Evolutionary conservation across 768 basidiomycete species (phyloP).

Genomic region (Leccinum disarticulatum): DNA sequence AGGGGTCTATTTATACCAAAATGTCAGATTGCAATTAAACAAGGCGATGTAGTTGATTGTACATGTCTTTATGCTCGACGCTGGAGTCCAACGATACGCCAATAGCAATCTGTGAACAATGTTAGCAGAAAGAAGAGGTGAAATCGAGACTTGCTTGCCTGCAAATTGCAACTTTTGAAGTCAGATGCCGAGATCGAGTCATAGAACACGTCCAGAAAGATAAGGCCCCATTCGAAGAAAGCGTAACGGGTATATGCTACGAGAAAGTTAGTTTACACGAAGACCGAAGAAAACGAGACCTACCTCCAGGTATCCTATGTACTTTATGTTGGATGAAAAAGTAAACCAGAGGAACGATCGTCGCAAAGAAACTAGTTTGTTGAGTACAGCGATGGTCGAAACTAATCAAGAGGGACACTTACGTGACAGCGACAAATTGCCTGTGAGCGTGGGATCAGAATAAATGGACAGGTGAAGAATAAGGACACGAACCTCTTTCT

Average conservation of each 20-base stretch:
- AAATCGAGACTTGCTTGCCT: conserved; percentile 38
- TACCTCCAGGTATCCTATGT: conserved; percentile 74
- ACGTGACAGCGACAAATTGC: conserved; percentile 52
- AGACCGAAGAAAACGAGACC: conserved; percentile 15
- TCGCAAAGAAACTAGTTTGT: conserved; percentile 61
- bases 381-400: conserved; percentile 9
- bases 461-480: not conserved
- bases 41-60: conserved; percentile 44
- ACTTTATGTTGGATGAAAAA: conserved; percentile 88
- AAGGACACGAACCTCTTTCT: conserved; percentile 48
- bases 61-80: conserved; percentile 40
- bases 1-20: conserved; percentile 23
- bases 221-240: conserved; percentile 87
- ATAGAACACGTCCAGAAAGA: conserved; percentile 68
- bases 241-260: conserved; percentile 84
- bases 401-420: not conserved
- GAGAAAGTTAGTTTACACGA: conserved; percentile 1
- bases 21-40: conserved; percentile 28
- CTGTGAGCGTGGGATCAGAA: conserved; percentile 34
- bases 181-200: conserved; percentile 68
- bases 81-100: conserved; percentile 29
- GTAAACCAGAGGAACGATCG: conserved; percentile 73
- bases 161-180: conserved; percentile 50
- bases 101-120: conserved; percentile 18
- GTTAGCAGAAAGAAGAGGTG: not conserved